Evolutionary conservation across 2,329 filamentous ascomycete genomes (phyloP).

Genomic region (Monosporascus sp.): DNA sequence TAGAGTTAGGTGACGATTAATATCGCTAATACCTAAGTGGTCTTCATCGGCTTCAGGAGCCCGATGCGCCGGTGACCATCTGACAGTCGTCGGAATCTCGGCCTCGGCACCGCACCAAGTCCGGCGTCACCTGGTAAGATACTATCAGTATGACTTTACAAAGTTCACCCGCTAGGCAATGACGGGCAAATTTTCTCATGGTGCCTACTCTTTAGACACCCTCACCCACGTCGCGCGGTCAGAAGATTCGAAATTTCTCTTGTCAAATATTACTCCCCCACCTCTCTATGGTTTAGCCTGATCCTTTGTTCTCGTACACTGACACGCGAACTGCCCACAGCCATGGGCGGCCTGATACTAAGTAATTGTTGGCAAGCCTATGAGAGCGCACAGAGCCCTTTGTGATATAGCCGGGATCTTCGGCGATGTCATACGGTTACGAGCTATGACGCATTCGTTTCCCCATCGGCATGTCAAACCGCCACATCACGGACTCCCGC

Average conservation of each 20-base stretch:
- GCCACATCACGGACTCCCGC: background rate
- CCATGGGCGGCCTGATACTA: conserved; percentile 16
- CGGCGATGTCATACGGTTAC: conserved; percentile 16
- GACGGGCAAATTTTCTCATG: no score
- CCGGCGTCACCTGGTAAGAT: background rate
- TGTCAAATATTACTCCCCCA: background rate
- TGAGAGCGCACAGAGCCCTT: conserved; percentile 13
- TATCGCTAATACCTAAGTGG: no score
- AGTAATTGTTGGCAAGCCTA: conserved; percentile 14
- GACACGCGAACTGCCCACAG: conserved; percentile 17
- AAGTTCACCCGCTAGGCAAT: no score
- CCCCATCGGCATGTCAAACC: background rate
- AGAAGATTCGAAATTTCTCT: no score
- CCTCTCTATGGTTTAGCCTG: background rate
- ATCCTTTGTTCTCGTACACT: background rate
- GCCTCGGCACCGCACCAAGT: background rate
- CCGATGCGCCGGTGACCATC: no score
- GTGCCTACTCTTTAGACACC: no score
- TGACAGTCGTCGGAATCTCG: background rate
- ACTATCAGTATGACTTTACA: no score
- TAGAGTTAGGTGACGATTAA: no score
- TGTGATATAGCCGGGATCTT: background rate
- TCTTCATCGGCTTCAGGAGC: no score
- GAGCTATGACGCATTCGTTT: conserved; percentile 24
- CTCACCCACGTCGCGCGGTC: no score